Percentiles rank a stretch among this genome's conserved stretches.
These are phyloP conservation scores for Ophiostoma angusticollis DNA, from an alignment of 2,329 filamentous ascomycete species.

Conservation along the genomic window DNA sequence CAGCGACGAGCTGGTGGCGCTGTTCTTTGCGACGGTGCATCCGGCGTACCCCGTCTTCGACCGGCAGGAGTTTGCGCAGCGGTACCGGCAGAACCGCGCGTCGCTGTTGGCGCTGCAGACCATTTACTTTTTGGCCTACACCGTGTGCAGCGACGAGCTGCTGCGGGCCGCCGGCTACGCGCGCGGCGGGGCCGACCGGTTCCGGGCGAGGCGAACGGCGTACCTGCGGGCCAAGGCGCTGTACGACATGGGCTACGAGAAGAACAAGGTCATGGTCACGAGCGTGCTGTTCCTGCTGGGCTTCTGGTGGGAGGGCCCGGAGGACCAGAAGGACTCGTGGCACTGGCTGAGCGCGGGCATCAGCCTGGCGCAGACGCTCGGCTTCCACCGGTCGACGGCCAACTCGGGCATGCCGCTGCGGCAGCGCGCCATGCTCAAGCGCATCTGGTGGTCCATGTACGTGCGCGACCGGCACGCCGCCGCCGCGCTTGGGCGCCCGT, in stretches of 20 bases:
- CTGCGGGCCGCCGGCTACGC: not conserved
- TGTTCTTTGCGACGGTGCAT: constrained; percentile 1
- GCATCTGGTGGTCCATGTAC: constrained; percentile 6
- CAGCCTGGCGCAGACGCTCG: constrained; percentile 1
- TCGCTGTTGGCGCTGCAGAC: constrained; percentile 2
- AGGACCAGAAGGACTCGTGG: constrained; percentile 5
- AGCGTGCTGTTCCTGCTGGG: not conserved
- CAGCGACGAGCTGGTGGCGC: constrained; percentile 1
- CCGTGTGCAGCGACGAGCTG: not conserved
- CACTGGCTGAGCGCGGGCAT: constrained; percentile 3
- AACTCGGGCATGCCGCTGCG: constrained; percentile 1
- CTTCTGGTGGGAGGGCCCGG: constrained; percentile 4
- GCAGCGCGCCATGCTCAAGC: not conserved
- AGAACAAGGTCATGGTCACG: not conserved
- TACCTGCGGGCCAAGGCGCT: constrained; percentile 1
- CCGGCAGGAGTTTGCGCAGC: not conserved
- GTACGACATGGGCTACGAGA: constrained; percentile 3
- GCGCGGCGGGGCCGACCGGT: not conserved
- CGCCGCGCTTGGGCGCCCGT: not conserved
- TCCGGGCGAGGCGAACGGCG: not conserved
- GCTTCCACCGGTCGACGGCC: not conserved
- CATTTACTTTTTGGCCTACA: not conserved
- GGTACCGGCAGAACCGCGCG: not conserved
- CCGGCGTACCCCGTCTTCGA: constrained; percentile 2
- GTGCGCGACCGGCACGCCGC: not conserved